Percentiles rank a stretch among this genome's conserved stretches.
Conservation (phyloP, 2,329 filamentous ascomycete species). For the Neoarthrinium moseri region DNA sequence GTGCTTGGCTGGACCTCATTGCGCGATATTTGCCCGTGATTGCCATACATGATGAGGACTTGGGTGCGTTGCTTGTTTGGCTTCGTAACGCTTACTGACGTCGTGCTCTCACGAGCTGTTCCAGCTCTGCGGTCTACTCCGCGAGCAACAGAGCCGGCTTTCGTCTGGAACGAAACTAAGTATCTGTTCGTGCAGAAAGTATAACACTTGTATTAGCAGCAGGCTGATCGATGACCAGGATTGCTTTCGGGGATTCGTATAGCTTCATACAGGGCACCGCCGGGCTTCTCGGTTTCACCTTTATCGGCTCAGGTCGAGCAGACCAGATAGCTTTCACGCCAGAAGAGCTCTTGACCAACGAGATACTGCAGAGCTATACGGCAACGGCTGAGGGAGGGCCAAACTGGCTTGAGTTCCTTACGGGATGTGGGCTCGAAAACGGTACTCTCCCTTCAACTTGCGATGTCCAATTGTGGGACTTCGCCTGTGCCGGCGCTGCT, state of each 20-base stretch:
- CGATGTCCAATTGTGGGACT: slow-evolving; percentile 51
- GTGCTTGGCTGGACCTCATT: no score
- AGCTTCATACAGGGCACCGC: slow-evolving; percentile 52
- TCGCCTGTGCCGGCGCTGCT: slow-evolving; percentile 54
- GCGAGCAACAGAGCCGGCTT: no score
- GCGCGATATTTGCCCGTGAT: no score
- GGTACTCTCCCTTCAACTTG: slow-evolving; percentile 42
- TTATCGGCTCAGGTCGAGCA: slow-evolving; percentile 48
- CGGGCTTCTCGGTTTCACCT: slow-evolving; percentile 50
- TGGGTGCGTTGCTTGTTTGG: no score
- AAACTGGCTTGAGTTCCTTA: slow-evolving; percentile 54
- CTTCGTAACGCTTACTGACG: no score
- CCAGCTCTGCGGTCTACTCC: no score
- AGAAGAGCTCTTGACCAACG: slow-evolving; percentile 36
- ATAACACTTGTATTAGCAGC: no score
- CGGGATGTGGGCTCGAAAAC: slow-evolving; percentile 42
- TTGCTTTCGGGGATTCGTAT: slow-evolving; percentile 51
- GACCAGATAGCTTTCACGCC: slow-evolving; percentile 41
- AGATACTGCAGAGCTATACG: slow-evolving; percentile 45
- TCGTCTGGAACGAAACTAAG: no score
- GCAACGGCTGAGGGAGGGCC: slow-evolving; percentile 49
- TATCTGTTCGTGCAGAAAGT: no score
- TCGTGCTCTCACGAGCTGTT: no score
- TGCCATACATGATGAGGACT: no score
- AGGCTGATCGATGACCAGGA: no score